Evolutionary conservation across 1,139 yeast species (phyloP).

Genomic region (Sugiyamaella japonica): DNA sequence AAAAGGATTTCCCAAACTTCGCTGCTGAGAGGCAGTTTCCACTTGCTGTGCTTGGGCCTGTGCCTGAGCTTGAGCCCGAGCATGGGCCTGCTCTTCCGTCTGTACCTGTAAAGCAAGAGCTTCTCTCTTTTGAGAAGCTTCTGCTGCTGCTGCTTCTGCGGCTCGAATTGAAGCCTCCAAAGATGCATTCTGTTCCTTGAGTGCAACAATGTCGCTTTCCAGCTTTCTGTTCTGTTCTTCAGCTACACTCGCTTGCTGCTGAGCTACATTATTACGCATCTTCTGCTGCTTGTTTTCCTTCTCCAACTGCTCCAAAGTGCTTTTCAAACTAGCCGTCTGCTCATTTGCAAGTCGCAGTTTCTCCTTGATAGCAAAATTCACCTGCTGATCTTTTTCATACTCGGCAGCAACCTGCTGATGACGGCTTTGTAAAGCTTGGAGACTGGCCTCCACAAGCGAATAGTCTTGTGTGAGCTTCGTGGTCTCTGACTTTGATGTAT

Average conservation of each 20-base stretch:
- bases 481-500: conserved; percentile 63
- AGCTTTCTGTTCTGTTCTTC: conserved; percentile 52
- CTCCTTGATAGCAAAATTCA: conserved; percentile 63
- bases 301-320: conserved; percentile 53
- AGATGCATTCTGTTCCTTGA: conserved; percentile 40
- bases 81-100: background rate
- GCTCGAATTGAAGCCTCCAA: conserved; percentile 42
- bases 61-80: background rate
- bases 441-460: conserved; percentile 77
- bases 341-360: conserved; percentile 66
- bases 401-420: conserved; percentile 61
- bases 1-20: conserved; percentile 24
- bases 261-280: conserved; percentile 63
- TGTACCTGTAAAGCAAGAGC: conserved; percentile 1
- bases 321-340: conserved; percentile 59
- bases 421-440: conserved; percentile 68
- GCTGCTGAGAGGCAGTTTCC: conserved; percentile 1
- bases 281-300: conserved; percentile 59
- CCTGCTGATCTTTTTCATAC: conserved; percentile 65
- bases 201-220: conserved; percentile 44
- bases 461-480: conserved; percentile 74
- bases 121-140: conserved; percentile 6
- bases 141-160: conserved; percentile 33
- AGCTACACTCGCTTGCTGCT: conserved; percentile 65
- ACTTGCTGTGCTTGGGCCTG: background rate